These are phyloP conservation scores for Cystofilobasidium capitatum DNA, from an alignment of 768 basidiomycete genomes.

Conservation along the genomic window DNA sequence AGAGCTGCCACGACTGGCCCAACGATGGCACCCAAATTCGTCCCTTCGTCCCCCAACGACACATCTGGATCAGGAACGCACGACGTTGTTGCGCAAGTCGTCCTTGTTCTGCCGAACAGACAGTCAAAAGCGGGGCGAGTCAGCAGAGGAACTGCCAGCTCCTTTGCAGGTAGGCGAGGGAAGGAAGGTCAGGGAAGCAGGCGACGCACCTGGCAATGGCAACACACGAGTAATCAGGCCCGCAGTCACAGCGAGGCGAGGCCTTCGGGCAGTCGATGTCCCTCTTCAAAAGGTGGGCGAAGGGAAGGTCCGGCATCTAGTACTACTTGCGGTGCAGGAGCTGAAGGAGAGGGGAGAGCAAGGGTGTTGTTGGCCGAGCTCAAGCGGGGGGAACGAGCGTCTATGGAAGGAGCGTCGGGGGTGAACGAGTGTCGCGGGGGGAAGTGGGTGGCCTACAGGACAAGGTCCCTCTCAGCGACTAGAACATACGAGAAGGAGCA, in stretches of 20 bases:
- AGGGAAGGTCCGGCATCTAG: too few relatives aligned
- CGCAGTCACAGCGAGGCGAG: not conserved
- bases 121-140: not conserved
- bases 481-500: too few relatives aligned
- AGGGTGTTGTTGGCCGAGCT: too few relatives aligned
- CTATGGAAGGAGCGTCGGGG: too few relatives aligned
- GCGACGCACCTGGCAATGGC: not conserved
- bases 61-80: conserved; percentile 5
- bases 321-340: too few relatives aligned
- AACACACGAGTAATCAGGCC: not conserved
- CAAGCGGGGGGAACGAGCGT: too few relatives aligned
- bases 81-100: conserved; percentile 17
- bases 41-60: not conserved
- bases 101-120: conserved; percentile 15
- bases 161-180: not conserved
- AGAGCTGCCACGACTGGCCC: conserved; percentile 24
- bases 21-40: conserved; percentile 20
- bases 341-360: too few relatives aligned
- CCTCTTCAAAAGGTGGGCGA: not conserved
- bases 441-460: too few relatives aligned
- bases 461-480: too few relatives aligned
- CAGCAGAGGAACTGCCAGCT: not conserved
- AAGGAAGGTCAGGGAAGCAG: not conserved
- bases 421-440: too few relatives aligned
- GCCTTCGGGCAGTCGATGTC: not conserved